Conservation (phyloP, 2,329 filamentous ascomycete genomes). For the Fusarium albidum region DNA sequence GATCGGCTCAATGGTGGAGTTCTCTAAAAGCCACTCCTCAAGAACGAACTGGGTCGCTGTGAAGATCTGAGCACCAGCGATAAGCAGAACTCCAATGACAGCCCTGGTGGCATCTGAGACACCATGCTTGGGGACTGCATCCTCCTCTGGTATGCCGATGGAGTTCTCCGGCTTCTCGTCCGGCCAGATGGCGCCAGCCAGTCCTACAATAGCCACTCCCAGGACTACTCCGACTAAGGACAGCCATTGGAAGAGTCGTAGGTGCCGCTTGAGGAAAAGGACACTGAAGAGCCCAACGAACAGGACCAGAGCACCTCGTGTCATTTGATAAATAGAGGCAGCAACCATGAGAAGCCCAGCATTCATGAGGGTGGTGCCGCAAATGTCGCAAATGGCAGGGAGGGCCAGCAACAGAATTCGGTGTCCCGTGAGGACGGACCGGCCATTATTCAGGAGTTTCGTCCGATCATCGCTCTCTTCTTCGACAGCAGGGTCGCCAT, state of each 20-base stretch:
- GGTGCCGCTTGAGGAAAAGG: constrained; percentile 80
- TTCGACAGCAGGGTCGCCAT: constrained; percentile 55
- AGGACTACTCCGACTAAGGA: constrained; percentile 85
- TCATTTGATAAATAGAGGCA: constrained; percentile 99
- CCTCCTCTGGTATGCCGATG: constrained; percentile 43
- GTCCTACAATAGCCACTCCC: constrained; percentile 88
- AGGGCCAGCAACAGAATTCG: constrained; percentile 79
- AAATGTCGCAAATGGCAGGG: constrained; percentile 92
- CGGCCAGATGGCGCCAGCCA: constrained; percentile 84
- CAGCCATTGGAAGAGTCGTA: constrained; percentile 92
- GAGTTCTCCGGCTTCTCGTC: constrained; percentile 63
- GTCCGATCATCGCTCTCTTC: constrained; percentile 43
- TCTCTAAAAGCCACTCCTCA: constrained; percentile 88
- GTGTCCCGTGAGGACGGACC: constrained; percentile 73
- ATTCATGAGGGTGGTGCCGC: constrained; percentile 97
- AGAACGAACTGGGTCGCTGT: constrained; percentile 96
- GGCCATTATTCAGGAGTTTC: constrained; percentile 58
- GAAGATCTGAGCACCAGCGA: constrained; percentile 95
- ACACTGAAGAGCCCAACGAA: constrained; percentile 98
- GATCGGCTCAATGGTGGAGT: constrained; percentile 75
- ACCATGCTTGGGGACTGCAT: constrained; percentile 51
- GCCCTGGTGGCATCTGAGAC: constrained; percentile 56
- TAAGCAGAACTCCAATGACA: constrained; percentile 84
- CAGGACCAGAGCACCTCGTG: constrained; percentile 88
- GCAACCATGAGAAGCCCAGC: constrained; percentile 92